Evolutionary conservation across 164 flowering plant genomes (phyloP).

Genomic region (Euptelea pleiosperma): DNA sequence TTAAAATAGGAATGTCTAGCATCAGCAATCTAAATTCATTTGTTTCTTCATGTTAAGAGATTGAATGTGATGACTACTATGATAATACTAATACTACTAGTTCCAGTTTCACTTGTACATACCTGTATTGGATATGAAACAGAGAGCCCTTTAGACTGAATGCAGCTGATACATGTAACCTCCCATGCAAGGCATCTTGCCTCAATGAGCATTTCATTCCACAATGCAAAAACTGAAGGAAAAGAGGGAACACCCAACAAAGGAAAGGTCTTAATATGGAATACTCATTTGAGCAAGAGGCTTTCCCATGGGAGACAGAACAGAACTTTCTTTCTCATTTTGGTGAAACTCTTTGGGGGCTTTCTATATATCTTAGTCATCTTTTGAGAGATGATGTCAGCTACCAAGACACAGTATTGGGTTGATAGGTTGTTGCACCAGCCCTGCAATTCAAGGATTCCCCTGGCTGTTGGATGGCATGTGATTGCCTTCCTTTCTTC

Average conservation of each 20-base stretch:
- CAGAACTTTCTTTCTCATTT: neutral
- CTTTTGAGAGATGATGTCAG: no score
- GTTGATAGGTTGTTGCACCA: constrained; percentile 15
- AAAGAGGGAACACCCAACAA: neutral
- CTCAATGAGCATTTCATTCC: constrained; percentile 34
- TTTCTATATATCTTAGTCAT: no score
- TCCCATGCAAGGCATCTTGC: constrained; percentile 42
- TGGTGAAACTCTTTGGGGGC: no score
- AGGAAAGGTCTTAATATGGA: constrained; percentile 19
- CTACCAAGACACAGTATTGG: constrained; percentile 4
- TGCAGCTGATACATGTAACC: constrained; percentile 1
- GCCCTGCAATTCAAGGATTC: neutral
- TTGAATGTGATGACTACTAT: neutral
- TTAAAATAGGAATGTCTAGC: neutral
- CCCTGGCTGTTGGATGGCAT: constrained; percentile 7
- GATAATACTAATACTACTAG: constrained; percentile 4
- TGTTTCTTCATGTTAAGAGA: neutral
- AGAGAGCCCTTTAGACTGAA: neutral
- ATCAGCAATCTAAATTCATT: neutral
- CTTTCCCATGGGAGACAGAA: constrained; percentile 24
- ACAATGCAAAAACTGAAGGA: neutral
- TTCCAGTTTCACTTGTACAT: neutral
- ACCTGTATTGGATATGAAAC: constrained; percentile 8
- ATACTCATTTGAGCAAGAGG: constrained; percentile 54
- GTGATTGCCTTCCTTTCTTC: neutral